phyloP scores from a whole-genome alignment of 331 rosid species.

The Dryas integrifolia region DNA sequence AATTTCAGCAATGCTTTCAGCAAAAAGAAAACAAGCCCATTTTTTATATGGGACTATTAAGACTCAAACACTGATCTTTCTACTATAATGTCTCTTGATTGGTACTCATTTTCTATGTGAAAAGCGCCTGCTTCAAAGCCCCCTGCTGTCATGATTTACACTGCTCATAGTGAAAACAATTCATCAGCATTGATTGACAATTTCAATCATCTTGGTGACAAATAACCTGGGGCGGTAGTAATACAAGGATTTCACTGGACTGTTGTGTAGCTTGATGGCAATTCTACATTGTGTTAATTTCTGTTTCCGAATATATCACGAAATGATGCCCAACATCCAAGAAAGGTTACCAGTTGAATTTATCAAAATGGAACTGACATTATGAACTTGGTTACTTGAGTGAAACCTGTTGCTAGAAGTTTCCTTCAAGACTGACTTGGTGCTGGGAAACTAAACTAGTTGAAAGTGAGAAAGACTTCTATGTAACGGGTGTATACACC shows the following conservation, averaged over 20 bases:
- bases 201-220: neutral
- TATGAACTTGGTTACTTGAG: conserved; percentile 6
- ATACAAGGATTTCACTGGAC: neutral
- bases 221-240: neutral
- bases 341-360: neutral
- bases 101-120: too few relatives aligned
- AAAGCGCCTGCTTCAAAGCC: too few relatives aligned
- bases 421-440: neutral
- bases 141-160: neutral
- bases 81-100: too few relatives aligned
- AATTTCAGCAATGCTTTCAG: too few relatives aligned
- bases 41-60: too few relatives aligned
- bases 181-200: too few relatives aligned
- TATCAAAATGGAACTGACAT: neutral
- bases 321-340: neutral
- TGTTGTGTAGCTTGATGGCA: conserved; percentile 1
- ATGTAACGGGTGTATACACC: too few relatives aligned
- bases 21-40: too few relatives aligned
- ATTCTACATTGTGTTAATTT: neutral
- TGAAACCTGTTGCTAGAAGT: neutral
- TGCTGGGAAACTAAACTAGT: neutral
- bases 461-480: neutral
- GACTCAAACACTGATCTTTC: too few relatives aligned
- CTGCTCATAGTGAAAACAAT: neutral
- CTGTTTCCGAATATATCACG: neutral